Evolutionary conservation across 139 green algal genomes (phyloP).

Genomic region (Eudorina sp.): DNA sequence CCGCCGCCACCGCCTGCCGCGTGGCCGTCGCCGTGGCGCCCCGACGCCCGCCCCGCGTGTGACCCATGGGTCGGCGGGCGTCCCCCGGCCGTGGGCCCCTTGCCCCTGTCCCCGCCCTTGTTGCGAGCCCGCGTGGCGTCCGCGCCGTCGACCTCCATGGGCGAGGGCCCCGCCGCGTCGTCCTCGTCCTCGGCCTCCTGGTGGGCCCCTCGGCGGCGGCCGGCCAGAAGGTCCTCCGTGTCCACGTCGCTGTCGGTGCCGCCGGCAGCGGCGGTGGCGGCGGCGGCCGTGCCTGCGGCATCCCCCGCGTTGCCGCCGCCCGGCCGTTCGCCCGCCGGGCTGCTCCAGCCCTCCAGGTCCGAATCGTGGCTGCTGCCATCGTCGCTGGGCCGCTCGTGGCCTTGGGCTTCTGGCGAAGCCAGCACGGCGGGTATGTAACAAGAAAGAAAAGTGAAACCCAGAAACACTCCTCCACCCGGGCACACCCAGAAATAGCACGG

Average conservation of each 20-base stretch:
- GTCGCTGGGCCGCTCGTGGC: no score
- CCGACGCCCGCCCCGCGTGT: neutral
- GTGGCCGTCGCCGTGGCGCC: neutral
- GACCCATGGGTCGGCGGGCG: no score
- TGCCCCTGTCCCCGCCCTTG: neutral
- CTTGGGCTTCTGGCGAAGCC: no score
- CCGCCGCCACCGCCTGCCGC: neutral
- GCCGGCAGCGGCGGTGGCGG: neutral
- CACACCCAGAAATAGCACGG: no score
- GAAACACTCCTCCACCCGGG: no score
- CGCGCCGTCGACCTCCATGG: conserved; percentile 16
- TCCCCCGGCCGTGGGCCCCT: neutral
- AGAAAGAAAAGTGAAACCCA: no score
- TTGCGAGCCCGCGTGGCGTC: neutral
- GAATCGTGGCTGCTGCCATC: no score
- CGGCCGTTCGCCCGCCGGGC: neutral
- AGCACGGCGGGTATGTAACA: no score
- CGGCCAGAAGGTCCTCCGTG: conserved; percentile 38
- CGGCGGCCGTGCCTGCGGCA: neutral
- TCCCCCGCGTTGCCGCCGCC: neutral
- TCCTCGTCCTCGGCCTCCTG: neutral
- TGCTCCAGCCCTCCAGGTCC: neutral
- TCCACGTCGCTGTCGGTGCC: conserved; percentile 16
- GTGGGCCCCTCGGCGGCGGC: no score
- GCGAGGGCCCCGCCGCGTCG: neutral